Base-by-base conservation (phyloP, 805 yeast genomes). In the Debaryomyces tyrocola region DNA sequence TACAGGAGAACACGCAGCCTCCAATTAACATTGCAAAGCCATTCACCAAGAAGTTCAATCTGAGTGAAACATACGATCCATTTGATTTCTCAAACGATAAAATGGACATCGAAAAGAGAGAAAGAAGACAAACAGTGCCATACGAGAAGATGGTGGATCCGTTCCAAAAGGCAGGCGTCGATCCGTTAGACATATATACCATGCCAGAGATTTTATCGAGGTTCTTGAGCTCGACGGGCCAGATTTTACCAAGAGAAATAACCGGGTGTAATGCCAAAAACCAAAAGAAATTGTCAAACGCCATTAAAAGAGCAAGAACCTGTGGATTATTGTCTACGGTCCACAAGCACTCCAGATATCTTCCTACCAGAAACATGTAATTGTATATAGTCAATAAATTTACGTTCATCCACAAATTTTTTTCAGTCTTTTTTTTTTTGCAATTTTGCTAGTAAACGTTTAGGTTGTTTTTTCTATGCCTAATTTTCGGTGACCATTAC, bases 291-390 rank as follows among this genome's bases (percentile, higher is more conserved):
- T 67, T 90, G 55, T 75, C 90, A 1, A 85, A 81, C 56, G 95
- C 96, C 14, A 77, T 90, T 39, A 83, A 87, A 60, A 78, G 96
- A 55, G 84, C 91, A 12, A 81, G 92, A 60, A 83, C 86, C 4
- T 82, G 85, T 45, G 97, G 97, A 0, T 74, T 90, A 49, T 70
- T 90, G 62, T 83, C 94, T 37, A 73, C 83, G 50, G 85, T 84
- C n/a, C 90, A 87, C 58, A 81, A 73, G 60, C 85, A 83, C 59
- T 70, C 76, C 28, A 62, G 77, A 31, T 70, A 64, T 56, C 63
- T 75, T 55, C 78, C 80, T 20, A 44, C 54, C 44, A 63, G 76
- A 55, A 60, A 63, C 50, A 55, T 72, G 56, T 71, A 60, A 49
- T 42, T 36, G 34, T 36, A 40, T 31, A 38, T 38, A 38, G 41